Evolutionary conservation across 495 filamentous ascomycete species (phyloP), one percentile per base, ranked within the genome.

Genomic region (Penicillium parvum): DNA sequence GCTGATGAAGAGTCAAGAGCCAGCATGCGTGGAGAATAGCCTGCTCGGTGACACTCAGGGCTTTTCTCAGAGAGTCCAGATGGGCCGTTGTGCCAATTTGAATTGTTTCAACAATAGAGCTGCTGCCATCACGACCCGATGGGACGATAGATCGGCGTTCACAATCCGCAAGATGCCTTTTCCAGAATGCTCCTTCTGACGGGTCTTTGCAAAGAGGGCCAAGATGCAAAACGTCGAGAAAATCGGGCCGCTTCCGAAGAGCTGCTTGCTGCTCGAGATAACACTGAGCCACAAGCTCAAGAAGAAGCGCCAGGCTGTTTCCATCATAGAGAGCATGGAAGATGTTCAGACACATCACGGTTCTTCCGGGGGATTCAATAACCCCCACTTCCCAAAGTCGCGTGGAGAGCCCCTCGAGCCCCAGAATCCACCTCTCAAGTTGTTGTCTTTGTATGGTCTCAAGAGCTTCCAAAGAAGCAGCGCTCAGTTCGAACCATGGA

Each of bases 271-370:
- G 32, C 10, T 32, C 22, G 3, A 50, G 32, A 38, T 79, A 79
- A 21, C 58, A 57, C 5, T 46, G 41, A 11, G 64, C 64, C 21
- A 90, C 68, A 16, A 71, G 63, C 4, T 72, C 63, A 11, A 96
- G 63, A 0, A 96, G 57, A 18, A 90, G 64, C 0, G 73, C 58
- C 19, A 95, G 72, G 40, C 87, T 91, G 52, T 78, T 85, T 1
- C 85, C 90, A 65, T 97, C 91, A 52, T 96, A 97, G 0, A 96
- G 65, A 5, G 79, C 87, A 55, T 97, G 91, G 61, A 92, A 91
- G 1, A 92, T 79, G 29, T 81, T 73, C 19, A 92, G 53, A 14
- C 64, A 65, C 21, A 91, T 61, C 0, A 75, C 45, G 3, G 47
- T 53, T 15, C 43, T 53, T 0, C 43, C 43, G 3, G 49, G 42